Evolutionary conservation across 306 rosid species (phyloP).

Genomic region (Quercus robur): DNA sequence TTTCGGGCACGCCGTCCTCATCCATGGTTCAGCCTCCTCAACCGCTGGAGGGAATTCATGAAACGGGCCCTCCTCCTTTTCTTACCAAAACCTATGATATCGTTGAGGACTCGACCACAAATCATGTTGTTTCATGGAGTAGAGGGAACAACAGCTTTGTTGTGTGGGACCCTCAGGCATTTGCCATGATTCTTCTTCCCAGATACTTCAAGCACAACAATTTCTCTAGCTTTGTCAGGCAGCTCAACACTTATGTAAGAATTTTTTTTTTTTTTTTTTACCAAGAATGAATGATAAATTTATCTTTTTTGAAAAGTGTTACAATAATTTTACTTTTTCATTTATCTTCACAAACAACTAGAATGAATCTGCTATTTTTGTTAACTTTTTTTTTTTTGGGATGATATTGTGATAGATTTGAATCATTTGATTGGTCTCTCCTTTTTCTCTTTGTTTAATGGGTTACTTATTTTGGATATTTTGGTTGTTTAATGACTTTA

Average conservation of each 20-base stretch:
- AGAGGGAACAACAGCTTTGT: slow-evolving; percentile 73
- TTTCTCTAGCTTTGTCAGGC: slow-evolving; percentile 94
- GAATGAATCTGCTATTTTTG: background rate
- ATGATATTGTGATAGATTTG: slow-evolving; percentile 11
- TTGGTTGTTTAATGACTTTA: slow-evolving; percentile 23
- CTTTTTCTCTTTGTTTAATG: slow-evolving; percentile 5
- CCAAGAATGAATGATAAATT: background rate
- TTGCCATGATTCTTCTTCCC: slow-evolving; percentile 65
- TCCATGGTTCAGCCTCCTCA: slow-evolving; percentile 28
- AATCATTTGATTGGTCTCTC: slow-evolving; percentile 12
- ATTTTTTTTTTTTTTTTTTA: background rate
- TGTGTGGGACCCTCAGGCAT: slow-evolving; percentile 79
- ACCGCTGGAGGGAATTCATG: slow-evolving; percentile 64
- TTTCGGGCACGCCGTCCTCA: background rate
- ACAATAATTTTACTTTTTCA: slow-evolving; percentile 4
- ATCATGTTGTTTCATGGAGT: slow-evolving; percentile 81
- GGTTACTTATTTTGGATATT: slow-evolving; percentile 8
- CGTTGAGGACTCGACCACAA: slow-evolving; percentile 63
- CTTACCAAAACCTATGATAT: slow-evolving; percentile 82
- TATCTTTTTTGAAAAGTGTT: background rate
- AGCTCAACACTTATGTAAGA: slow-evolving; percentile 91
- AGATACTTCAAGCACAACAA: slow-evolving; percentile 89
- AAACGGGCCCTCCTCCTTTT: slow-evolving; percentile 81
- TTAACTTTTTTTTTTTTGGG: background rate
- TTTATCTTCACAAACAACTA: slow-evolving; percentile 22